Conservation (phyloP, 306 rosid species). For the Prunus salicina region DNA sequence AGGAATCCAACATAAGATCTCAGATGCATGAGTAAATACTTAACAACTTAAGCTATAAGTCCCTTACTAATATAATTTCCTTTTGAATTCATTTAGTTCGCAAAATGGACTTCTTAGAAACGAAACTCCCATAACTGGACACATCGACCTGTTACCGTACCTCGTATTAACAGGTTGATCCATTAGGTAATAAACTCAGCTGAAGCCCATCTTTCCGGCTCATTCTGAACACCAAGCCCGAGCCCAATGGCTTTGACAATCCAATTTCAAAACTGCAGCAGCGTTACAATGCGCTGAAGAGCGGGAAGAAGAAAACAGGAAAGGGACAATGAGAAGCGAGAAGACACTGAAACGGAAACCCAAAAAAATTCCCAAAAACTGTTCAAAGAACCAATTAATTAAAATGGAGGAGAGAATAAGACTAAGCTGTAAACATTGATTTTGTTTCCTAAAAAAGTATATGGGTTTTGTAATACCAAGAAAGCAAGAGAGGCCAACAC, state of each 20-base stretch:
- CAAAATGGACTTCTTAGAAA: too few species aligned
- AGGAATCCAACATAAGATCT: too few species aligned
- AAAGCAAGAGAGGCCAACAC: not conserved
- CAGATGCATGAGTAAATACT: too few species aligned
- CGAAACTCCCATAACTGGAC: too few species aligned
- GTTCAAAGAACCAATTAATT: not conserved
- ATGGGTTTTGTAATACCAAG: not conserved
- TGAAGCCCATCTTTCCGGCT: not conserved
- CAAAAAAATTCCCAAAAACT: not conserved
- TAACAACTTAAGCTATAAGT: too few species aligned
- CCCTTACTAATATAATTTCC: too few species aligned
- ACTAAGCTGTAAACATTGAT: slow-evolving; percentile 4
- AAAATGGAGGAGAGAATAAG: not conserved
- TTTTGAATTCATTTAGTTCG: too few species aligned
- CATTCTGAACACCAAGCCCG: not conserved
- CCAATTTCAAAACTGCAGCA: not conserved
- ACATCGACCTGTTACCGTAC: too few species aligned
- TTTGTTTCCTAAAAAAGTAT: slow-evolving; percentile 1
- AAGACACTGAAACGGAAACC: not conserved
- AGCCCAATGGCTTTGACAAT: not conserved
- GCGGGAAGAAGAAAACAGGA: slow-evolving; percentile 13
- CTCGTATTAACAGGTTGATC: too few species aligned
- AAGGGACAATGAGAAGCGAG: not conserved
- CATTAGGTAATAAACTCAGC: not conserved
- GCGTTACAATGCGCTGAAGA: not conserved